Evolutionary conservation across 768 basidiomycete genomes (phyloP).

Genomic region (Russula brevipes): DNA sequence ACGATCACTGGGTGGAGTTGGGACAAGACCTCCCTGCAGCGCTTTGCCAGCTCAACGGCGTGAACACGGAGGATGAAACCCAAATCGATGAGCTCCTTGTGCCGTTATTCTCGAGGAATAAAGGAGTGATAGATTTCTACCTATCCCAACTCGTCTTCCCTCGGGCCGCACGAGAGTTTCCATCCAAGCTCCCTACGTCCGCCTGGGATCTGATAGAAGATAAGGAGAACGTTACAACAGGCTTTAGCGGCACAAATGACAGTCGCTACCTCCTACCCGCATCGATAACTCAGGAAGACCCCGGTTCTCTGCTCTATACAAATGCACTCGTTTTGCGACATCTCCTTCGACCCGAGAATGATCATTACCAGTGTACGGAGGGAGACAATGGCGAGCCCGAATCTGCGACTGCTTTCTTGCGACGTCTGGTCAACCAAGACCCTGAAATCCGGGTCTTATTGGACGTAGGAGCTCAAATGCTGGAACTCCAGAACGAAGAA

Average conservation of each 20-base stretch:
- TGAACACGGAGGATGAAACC: conserved; percentile 41
- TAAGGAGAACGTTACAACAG: conserved; percentile 38
- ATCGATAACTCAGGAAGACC: conserved; percentile 37
- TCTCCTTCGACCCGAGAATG: conserved; percentile 40
- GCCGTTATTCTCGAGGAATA: conserved; percentile 37
- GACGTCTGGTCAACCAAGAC: conserved; percentile 32
- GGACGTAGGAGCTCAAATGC: conserved; percentile 54
- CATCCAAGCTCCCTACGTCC: conserved; percentile 42
- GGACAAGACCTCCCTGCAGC: conserved; percentile 28
- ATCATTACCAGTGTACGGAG: conserved; percentile 31
- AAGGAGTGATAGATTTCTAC: conserved; percentile 44
- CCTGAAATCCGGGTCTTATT: conserved; percentile 45
- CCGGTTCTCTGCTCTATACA: conserved; percentile 39
- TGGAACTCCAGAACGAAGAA: conserved; percentile 44
- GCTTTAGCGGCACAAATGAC: conserved; percentile 57
- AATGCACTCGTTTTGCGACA: conserved; percentile 44
- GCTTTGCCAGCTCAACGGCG: conserved; percentile 34
- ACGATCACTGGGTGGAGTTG: conserved; percentile 37
- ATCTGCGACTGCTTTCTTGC: conserved; percentile 30
- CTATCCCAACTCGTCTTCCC: conserved; percentile 46
- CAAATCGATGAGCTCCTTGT: conserved; percentile 31
- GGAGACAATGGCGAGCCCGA: conserved; percentile 18
- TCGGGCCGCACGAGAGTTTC: conserved; percentile 45
- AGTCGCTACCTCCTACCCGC: conserved; percentile 35
- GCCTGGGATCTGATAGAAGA: conserved; percentile 49